Conservation (phyloP, 2,329 filamentous ascomycete genomes). For the Amphichorda felina region DNA sequence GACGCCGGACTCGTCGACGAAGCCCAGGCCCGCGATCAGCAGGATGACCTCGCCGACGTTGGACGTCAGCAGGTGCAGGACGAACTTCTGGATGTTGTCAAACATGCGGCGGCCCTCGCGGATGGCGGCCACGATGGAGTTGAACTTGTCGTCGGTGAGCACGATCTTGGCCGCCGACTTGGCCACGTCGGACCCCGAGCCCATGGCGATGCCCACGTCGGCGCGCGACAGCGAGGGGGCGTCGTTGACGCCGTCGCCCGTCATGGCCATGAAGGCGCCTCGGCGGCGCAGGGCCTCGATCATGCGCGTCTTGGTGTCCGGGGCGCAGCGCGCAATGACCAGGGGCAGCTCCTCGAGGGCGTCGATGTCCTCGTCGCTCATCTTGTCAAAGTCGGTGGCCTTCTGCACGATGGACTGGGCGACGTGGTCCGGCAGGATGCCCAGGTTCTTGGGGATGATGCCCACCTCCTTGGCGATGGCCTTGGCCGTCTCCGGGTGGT, state of each 20-base stretch:
- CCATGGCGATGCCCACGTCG: conserved; percentile 64
- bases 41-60: conserved; percentile 79
- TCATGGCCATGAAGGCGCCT: conserved; percentile 57
- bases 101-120: conserved; percentile 61
- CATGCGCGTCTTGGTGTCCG: conserved; percentile 64
- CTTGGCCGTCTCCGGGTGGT: conserved; percentile 66
- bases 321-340: conserved; percentile 58
- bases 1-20: conserved; percentile 58
- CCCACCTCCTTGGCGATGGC: conserved; percentile 72
- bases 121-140: conserved; percentile 58
- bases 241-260: conserved; percentile 61
- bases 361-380: conserved; percentile 53
- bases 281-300: conserved; percentile 60
- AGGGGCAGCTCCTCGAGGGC: conserved; percentile 49
- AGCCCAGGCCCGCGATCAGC: conserved; percentile 68
- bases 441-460: conserved; percentile 56
- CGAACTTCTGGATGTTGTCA: conserved; percentile 68
- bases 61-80: conserved; percentile 66
- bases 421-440: conserved; percentile 47
- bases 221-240: conserved; percentile 55
- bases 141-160: conserved; percentile 62
- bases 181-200: conserved; percentile 57
- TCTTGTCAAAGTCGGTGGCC: conserved; percentile 64
- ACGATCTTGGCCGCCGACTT: conserved; percentile 59
- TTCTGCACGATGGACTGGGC: conserved; percentile 62